Percentiles rank a stretch among this genome's conserved stretches.
Evolutionary conservation across 495 filamentous ascomycete species (phyloP).

Genomic region (Aspergillus coremiiformis): DNA sequence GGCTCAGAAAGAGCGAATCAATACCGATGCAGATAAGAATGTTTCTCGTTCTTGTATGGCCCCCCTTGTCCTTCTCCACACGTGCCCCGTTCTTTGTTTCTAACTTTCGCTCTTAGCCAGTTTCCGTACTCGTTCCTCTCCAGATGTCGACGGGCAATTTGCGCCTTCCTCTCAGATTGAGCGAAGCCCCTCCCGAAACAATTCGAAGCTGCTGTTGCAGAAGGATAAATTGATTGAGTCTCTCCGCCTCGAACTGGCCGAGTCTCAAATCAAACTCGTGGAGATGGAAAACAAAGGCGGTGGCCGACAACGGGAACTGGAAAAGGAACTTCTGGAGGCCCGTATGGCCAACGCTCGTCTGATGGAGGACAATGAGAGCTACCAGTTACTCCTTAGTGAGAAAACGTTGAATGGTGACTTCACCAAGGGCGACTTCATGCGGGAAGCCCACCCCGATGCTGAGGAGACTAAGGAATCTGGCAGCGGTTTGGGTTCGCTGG

Average conservation of each 20-base stretch:
- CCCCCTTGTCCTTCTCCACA: not conserved
- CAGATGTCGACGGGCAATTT: constrained; percentile 61
- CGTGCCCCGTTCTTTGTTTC: constrained; percentile 10
- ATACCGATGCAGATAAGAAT: constrained; percentile 56
- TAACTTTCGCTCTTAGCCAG: constrained; percentile 40
- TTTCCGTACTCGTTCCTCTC: constrained; percentile 44
- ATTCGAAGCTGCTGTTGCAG: constrained; percentile 78
- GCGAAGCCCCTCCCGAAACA: constrained; percentile 74
- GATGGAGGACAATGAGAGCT: constrained; percentile 98
- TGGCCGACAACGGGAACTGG: constrained; percentile 74
- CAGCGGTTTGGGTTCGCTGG: constrained; percentile 55
- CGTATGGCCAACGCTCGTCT: constrained; percentile 89
- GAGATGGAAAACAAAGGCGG: constrained; percentile 91
- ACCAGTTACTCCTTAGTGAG: constrained; percentile 86
- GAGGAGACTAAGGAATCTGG: constrained; percentile 26
- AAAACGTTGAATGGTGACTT: constrained; percentile 94
- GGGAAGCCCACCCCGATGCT: constrained; percentile 35
- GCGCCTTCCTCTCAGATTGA: constrained; percentile 79
- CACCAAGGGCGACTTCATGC: constrained; percentile 74
- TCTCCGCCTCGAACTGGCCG: constrained; percentile 82
- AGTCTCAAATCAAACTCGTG: constrained; percentile 89
- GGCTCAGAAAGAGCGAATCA: constrained; percentile 59
- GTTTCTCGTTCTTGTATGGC: constrained; percentile 63
- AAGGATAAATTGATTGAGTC: constrained; percentile 96
- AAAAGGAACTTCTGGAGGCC: constrained; percentile 78